Percentiles rank a stretch among this genome's conserved stretches.
Evolutionary conservation across 2,329 filamentous ascomycete genomes (phyloP).

Genomic region (Nigrospora sphaerica): DNA sequence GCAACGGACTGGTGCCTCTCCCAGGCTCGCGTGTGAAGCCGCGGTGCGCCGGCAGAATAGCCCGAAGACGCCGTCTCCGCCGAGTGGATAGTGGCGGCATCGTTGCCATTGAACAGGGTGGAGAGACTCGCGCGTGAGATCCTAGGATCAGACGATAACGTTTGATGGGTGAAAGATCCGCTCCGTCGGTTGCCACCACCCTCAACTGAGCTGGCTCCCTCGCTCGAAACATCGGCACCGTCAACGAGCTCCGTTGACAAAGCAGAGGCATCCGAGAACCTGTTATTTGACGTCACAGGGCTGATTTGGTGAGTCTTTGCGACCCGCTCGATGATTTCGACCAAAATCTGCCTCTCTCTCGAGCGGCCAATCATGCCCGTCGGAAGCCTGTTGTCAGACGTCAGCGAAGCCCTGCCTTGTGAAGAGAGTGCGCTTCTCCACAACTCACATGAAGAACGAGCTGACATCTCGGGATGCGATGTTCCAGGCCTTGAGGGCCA

Average conservation of each 20-base stretch:
- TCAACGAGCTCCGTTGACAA: slow-evolving; percentile 44
- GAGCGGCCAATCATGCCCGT: slow-evolving; percentile 73
- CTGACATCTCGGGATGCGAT: slow-evolving; percentile 83
- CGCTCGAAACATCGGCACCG: slow-evolving; percentile 48
- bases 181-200: slow-evolving; percentile 37
- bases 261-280: slow-evolving; percentile 46
- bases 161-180: slow-evolving; percentile 38
- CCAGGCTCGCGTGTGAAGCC: slow-evolving; percentile 34
- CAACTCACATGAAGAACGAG: slow-evolving; percentile 66
- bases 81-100: slow-evolving; percentile 15
- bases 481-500: slow-evolving; percentile 64
- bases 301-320: slow-evolving; percentile 54
- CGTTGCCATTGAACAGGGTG: slow-evolving; percentile 26
- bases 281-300: slow-evolving; percentile 32
- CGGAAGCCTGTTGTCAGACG: slow-evolving; percentile 44
- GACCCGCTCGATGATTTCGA: slow-evolving; percentile 70
- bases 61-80: slow-evolving; percentile 40
- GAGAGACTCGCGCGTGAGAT: slow-evolving; percentile 28
- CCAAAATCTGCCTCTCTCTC: slow-evolving; percentile 61
- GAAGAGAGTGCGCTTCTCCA: too few species aligned
- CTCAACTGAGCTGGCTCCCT: slow-evolving; percentile 51
- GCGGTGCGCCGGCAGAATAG: slow-evolving; percentile 28
- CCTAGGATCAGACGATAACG: slow-evolving; percentile 33
- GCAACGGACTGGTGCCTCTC: slow-evolving; percentile 46
- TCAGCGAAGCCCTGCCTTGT: not conserved